phyloP scores from a whole-genome alignment of 1,139 yeast genomes.

The Zygosaccharomyces sapae region DNA sequence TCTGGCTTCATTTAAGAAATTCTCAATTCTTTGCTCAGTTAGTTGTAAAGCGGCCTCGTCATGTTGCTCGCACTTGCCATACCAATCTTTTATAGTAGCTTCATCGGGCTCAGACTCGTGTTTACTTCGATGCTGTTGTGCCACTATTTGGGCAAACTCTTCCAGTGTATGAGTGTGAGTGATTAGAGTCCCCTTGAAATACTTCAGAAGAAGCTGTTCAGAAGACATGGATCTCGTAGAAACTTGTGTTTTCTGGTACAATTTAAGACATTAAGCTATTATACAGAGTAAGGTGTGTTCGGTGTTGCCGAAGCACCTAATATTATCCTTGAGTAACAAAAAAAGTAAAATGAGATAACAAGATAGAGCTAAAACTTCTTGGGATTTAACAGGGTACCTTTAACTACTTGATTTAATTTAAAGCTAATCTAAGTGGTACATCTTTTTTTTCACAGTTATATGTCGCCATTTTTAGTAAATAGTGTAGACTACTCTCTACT shows the following conservation, averaged over 20 bases:
- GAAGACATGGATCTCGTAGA: slow-evolving; percentile 8
- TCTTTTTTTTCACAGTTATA: no score
- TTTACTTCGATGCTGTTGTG: slow-evolving; percentile 3
- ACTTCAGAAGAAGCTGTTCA: slow-evolving; percentile 9
- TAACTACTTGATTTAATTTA: no score
- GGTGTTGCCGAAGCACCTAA: no score
- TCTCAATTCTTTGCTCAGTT: slow-evolving; percentile 6
- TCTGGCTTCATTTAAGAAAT: slow-evolving; percentile 7
- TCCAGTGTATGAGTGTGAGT: slow-evolving; percentile 6
- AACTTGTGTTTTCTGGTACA: neutral
- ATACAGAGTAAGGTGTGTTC: no score
- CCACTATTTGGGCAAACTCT: slow-evolving; percentile 9
- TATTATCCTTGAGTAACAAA: no score
- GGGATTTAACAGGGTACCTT: neutral
- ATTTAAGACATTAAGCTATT: neutral
- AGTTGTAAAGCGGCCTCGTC: slow-evolving; percentile 6
- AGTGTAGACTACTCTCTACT: no score
- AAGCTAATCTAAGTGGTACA: no score
- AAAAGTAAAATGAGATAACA: neutral
- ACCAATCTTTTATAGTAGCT: slow-evolving; percentile 10
- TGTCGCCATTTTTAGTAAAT: no score
- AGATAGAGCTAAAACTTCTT: neutral
- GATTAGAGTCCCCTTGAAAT: slow-evolving; percentile 6
- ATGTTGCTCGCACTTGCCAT: slow-evolving; percentile 5
- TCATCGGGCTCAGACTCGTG: neutral